Percentiles rank a stretch among this genome's conserved stretches.
These are phyloP conservation scores for Cyamopsis tetragonoloba DNA, from an alignment of 306 rosid species.

Conservation along the genomic window DNA sequence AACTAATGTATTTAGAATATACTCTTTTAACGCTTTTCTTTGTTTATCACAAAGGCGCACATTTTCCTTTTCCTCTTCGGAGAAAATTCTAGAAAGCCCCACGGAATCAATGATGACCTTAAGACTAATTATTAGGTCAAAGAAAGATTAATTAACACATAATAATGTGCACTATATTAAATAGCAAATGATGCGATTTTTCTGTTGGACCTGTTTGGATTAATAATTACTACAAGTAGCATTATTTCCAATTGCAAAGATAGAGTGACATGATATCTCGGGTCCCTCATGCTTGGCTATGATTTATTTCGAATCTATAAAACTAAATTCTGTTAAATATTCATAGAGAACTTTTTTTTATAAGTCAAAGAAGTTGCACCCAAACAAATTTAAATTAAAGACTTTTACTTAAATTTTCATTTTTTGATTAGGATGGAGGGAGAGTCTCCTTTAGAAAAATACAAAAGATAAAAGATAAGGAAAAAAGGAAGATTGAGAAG, in stretches of 20 bases:
- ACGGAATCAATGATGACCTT: neutral
- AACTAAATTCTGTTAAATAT: neutral
- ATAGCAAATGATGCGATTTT: neutral
- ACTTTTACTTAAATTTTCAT: too few species aligned
- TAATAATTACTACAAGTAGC: neutral
- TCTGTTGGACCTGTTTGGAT: neutral
- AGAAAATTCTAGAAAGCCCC: constrained; percentile 23
- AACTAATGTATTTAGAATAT: too few species aligned
- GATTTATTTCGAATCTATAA: constrained; percentile 27
- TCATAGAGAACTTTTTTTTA: neutral
- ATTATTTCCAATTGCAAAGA: constrained; percentile 4
- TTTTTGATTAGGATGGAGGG: too few species aligned
- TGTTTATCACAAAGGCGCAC: too few species aligned
- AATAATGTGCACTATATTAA: neutral
- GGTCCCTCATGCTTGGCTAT: constrained; percentile 24
- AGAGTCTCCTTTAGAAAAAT: too few species aligned
- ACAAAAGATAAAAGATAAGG: too few species aligned
- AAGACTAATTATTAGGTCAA: constrained; percentile 27
- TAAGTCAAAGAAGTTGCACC: too few species aligned
- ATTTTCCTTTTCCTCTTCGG: neutral
- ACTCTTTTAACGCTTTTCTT: too few species aligned
- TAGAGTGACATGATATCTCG: constrained; percentile 24
- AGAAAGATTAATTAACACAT: neutral
- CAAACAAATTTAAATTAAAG: too few species aligned
- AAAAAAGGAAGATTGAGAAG: too few species aligned